A percentile compares a stretch with the other conserved stretches of the same genome.
Evolutionary conservation across 805 yeast genomes (phyloP).

Genomic region (Kazachstania africana): DNA sequence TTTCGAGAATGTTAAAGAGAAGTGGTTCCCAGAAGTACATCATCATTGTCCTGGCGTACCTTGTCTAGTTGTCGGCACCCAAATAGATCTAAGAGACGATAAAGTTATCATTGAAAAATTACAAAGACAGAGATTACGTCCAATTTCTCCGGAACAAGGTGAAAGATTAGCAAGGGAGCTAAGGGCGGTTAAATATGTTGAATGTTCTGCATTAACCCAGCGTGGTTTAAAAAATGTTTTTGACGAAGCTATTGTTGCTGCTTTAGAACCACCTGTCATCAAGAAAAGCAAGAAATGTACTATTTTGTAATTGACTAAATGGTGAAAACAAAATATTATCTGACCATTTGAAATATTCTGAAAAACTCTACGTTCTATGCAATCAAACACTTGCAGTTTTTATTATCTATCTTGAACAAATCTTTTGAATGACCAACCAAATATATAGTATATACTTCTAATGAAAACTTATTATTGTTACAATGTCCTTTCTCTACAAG

Average conservation of each 20-base stretch:
- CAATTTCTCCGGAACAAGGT: constrained; percentile 72
- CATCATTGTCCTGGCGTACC: constrained; percentile 98
- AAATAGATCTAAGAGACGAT: constrained; percentile 88
- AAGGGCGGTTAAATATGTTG: constrained; percentile 93
- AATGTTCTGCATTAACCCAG: constrained; percentile 95
- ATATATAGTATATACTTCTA: too few species aligned
- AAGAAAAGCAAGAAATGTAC: constrained; percentile 70
- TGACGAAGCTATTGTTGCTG: constrained; percentile 97
- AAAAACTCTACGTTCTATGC: too few species aligned
- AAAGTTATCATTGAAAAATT: constrained; percentile 82
- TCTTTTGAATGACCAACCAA: too few species aligned
- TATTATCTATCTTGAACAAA: too few species aligned
- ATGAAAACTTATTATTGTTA: too few species aligned
- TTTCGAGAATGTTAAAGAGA: constrained; percentile 93
- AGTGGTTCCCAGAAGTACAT: constrained; percentile 98
- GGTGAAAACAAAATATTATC: background rate
- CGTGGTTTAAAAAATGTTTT: constrained; percentile 95
- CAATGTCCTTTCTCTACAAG: too few species aligned
- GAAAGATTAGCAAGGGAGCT: constrained; percentile 87
- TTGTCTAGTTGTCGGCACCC: constrained; percentile 93
- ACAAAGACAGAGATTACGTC: constrained; percentile 68
- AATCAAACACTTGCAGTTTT: too few species aligned
- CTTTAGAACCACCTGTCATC: constrained; percentile 90
- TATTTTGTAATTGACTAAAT: constrained; percentile 40
- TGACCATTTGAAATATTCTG: background rate